Base-by-base conservation (phyloP, 495 filamentous ascomycete species). In the Penicillium odoratum region DNA sequence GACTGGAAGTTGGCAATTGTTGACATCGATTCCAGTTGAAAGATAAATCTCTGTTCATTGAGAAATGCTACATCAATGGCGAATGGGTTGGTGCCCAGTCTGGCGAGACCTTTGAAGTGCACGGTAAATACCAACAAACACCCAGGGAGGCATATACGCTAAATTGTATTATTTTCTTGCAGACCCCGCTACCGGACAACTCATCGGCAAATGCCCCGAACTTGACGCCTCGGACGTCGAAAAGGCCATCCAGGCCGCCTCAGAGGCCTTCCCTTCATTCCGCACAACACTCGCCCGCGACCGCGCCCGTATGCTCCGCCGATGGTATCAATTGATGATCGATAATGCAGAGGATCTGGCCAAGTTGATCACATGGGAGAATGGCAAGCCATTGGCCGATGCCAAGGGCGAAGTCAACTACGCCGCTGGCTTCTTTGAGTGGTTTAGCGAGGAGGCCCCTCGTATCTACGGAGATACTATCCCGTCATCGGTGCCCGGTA, bases 261-360 rank as follows among this genome's bases (percentile, higher is more conserved):
- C 82, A 5, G 83, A 78, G 3, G 91, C 93, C 3, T 89, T 97
- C 67, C 81, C 86, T 38, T 78, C 79, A 50, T 96, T 92, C 79
- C 85, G 88, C 54, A 80, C 81, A 51, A 85, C 80, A 43, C 88
- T 92, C 0, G 89, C 85, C 52, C 89, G 93, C 42, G 85, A 96
- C 75, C 85, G 92, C 48, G 84, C 91, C 36, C 86, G 85, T 68
- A 82, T 96, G 73, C 82, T 98, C 45, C 84, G 91, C 48, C 89
- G 87, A 65, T 97, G 93, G 94, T 93, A 93, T 73, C 84, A 96
- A 51, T 77, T 96, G 53, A 86, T 97, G 83, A 73, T 92, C 7
- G 92, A 91, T 36, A 96, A 97, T 57, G 77, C 83, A 26, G 91
- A 95, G 18, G 94, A 98, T 65, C 78, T 98, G 33, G 91, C 93